Conservation (phyloP, 352 stramenopile genomes). For the Phytopythium helicoides region DNA sequence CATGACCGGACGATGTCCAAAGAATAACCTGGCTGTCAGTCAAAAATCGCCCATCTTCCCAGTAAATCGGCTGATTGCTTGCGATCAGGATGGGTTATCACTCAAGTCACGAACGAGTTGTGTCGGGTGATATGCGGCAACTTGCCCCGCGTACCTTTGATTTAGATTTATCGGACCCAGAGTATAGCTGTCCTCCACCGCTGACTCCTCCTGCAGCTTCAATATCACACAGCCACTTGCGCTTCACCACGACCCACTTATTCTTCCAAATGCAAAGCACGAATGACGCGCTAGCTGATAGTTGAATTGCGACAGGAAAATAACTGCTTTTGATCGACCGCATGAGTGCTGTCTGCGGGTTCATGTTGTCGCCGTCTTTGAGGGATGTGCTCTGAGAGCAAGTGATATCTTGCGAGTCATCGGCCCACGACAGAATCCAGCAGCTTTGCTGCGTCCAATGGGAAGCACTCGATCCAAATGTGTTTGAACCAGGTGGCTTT, state of each 20-base stretch:
- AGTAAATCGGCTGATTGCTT: constrained; percentile 27
- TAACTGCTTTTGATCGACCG: constrained; percentile 79
- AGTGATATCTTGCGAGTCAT: constrained; percentile 80
- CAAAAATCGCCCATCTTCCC: constrained; percentile 69
- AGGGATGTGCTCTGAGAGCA: constrained; percentile 82
- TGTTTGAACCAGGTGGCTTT: constrained; percentile 46
- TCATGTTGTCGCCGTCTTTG: constrained; percentile 82
- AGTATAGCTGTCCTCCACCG: constrained; percentile 14
- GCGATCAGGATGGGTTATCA: constrained; percentile 6
- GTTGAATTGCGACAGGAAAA: constrained; percentile 54
- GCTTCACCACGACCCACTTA: constrained; percentile 72
- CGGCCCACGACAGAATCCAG: constrained; percentile 84
- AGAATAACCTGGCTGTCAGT: constrained; percentile 56
- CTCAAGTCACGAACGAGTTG: constrained; percentile 27
- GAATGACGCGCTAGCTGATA: constrained; percentile 59
- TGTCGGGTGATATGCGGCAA: constrained; percentile 33
- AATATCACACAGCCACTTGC: constrained; percentile 75
- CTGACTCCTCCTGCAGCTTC: constrained; percentile 14
- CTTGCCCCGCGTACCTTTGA: constrained; percentile 41
- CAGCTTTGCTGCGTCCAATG: constrained; percentile 77
- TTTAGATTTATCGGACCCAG: constrained; percentile 21
- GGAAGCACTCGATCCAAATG: constrained; percentile 27
- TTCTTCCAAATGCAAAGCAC: constrained; percentile 77
- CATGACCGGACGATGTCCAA: constrained; percentile 66
- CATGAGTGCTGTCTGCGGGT: constrained; percentile 76